Conservation (phyloP, 2,329 filamentous ascomycete genomes). For the Penicillium sp. region DNA sequence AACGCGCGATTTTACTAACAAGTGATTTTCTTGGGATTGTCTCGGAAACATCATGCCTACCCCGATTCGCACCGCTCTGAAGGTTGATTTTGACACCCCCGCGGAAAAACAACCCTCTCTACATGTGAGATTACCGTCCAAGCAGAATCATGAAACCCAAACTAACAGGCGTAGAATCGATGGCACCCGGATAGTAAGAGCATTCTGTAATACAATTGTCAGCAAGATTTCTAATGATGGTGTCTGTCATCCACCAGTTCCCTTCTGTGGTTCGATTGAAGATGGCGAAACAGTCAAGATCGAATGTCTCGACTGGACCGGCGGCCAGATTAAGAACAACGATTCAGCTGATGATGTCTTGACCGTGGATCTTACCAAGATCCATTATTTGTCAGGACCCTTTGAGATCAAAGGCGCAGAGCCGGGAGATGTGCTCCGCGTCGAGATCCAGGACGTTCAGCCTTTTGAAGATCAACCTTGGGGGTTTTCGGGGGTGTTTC, state of each 20-base stretch:
- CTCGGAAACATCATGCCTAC: slow-evolving; percentile 28
- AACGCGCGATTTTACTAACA: not conserved
- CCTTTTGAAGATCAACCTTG: slow-evolving; percentile 80
- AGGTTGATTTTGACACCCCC: slow-evolving; percentile 68
- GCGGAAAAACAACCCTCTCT: slow-evolving; percentile 65
- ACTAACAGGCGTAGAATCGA: slow-evolving; percentile 59
- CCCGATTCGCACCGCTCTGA: slow-evolving; percentile 65
- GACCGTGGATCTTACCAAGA: slow-evolving; percentile 75
- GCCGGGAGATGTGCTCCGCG: slow-evolving; percentile 77
- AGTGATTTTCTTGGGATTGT: not conserved
- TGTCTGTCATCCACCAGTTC: slow-evolving; percentile 55
- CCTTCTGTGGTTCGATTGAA: slow-evolving; percentile 67
- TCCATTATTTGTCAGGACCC: slow-evolving; percentile 86
- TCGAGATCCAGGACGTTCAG: slow-evolving; percentile 92
- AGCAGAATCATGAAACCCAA: slow-evolving; percentile 11
- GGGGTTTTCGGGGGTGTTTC: slow-evolving; percentile 85
- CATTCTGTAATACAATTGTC: not conserved
- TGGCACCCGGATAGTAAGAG: slow-evolving; percentile 84
- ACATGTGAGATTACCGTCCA: slow-evolving; percentile 50
- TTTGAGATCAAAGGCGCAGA: slow-evolving; percentile 82
- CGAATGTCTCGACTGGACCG: slow-evolving; percentile 78
- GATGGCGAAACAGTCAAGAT: slow-evolving; percentile 89
- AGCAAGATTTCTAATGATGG: not conserved
- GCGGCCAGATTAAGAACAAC: slow-evolving; percentile 81
- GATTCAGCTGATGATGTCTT: slow-evolving; percentile 85